Conservation (phyloP, 2,329 filamentous ascomycete genomes). For the Hypoxylon sp. region DNA sequence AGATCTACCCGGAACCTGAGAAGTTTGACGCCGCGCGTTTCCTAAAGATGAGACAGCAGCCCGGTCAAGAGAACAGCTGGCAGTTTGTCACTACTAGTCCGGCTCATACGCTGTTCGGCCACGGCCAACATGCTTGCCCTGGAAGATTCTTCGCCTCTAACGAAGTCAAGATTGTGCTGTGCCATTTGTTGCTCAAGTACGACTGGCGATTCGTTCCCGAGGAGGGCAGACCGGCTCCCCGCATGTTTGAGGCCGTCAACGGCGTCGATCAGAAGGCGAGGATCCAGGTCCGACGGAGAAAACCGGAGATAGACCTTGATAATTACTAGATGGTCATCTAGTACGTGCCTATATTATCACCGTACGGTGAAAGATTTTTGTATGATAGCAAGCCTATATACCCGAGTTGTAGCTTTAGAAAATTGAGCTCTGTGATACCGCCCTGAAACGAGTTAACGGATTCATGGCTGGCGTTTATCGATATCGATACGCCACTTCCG, state of each 20-base stretch:
- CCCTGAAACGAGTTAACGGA: neutral
- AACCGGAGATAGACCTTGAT: constrained; percentile 53
- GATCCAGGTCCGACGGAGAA: constrained; percentile 51
- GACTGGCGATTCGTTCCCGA: constrained; percentile 54
- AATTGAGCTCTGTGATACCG: neutral
- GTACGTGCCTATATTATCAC: neutral
- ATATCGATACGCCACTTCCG: neutral
- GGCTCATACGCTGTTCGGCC: constrained; percentile 57
- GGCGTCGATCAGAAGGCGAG: constrained; percentile 43
- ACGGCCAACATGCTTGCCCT: constrained; percentile 59
- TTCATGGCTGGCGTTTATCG: neutral
- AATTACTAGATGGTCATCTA: constrained; percentile 30
- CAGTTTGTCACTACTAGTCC: constrained; percentile 57
- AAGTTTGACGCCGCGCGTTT: constrained; percentile 53
- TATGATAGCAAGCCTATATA: constrained; percentile 7
- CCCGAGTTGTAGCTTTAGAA: neutral
- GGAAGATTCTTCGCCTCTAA: constrained; percentile 55
- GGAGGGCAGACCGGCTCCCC: constrained; percentile 41
- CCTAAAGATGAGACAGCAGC: constrained; percentile 49
- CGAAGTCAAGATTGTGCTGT: constrained; percentile 55
- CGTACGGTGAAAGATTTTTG: neutral
- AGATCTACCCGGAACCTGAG: constrained; percentile 50
- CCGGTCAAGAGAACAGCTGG: constrained; percentile 54
- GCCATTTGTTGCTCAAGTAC: constrained; percentile 53
- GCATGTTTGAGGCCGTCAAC: constrained; percentile 44